Evolutionary conservation across 139 green algal genomes (phyloP), one percentile per base, ranked within the genome.

Genomic region (Picochlorum sp.): DNA sequence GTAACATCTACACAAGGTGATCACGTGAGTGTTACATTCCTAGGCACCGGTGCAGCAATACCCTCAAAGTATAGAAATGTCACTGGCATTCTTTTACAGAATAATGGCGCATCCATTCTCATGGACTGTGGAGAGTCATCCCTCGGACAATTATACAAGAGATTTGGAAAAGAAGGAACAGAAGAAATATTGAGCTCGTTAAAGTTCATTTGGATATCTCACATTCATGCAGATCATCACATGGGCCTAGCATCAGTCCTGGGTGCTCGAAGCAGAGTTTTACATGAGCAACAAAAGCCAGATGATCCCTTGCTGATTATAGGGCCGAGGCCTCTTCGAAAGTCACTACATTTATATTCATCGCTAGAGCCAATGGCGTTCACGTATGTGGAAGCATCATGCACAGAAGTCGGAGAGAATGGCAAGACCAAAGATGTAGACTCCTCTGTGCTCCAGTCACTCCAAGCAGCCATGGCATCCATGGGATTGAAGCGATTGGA

Each of bases 181-280:
- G 49, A 70, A 8, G 54, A 69, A 0, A 49, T 76, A 10, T 8
- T 85, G 38, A n/a, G 32, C 6, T 24, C 49, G 7, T 71, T 85
- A 54, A 23, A 49, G 13, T 70, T 52, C 4, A 62, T 97, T 10
- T 97, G 89, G 90, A 82, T 99, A 28, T 92, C 77, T 24, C 94
- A 99, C 80, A 95, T 97, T 69, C 94, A 99, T 60, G 94, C 92
- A 3, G 94, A 99, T 74, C 94, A 99, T 76, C 92, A 98, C 71
- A 84, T 87, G 2, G 94, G 91, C 6, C 70, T 98, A 64, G 81
- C 86, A 44, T 62, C 62, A 2, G 51, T 91, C 30, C 62, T 91
- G 20, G 50, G 71, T 2, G 66, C 70, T 8, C 67, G 85, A 10
- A 69, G 52, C 13, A 46, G 71, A 28, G 56, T 87, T 49, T 62